phyloP scores from a whole-genome alignment of 1,139 yeast species.

The Debaryomycetaceae sp. region DNA sequence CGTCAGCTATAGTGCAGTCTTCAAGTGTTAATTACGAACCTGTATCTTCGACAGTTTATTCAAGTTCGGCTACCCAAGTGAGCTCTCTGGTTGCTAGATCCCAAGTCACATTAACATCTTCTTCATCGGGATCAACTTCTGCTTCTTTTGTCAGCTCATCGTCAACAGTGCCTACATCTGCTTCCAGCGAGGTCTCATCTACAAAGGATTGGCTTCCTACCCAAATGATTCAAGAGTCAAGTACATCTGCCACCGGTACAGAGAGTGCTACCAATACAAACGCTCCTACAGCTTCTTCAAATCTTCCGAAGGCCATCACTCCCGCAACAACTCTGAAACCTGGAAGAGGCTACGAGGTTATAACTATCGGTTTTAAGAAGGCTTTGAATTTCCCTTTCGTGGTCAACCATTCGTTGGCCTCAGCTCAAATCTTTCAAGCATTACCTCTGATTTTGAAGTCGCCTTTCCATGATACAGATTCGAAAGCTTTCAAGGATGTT shows the following conservation, averaged over 20 bases:
- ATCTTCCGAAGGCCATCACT: constrained; percentile 68
- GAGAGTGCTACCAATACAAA: constrained; percentile 28
- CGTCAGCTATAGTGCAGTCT: constrained; percentile 2
- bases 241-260: constrained; percentile 27
- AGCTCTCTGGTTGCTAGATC: background rate
- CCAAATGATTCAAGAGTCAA: constrained; percentile 35
- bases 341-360: constrained; percentile 48
- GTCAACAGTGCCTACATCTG: constrained; percentile 2
- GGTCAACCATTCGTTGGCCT: constrained; percentile 59
- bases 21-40: background rate
- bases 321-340: constrained; percentile 47
- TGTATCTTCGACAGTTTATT: background rate
- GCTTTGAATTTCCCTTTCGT: constrained; percentile 71
- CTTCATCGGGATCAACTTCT: constrained; percentile 1
- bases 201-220: constrained; percentile 50
- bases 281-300: constrained; percentile 40
- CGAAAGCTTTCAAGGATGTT: constrained; percentile 32
- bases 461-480: constrained; percentile 43
- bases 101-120: background rate
- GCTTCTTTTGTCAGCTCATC: background rate
- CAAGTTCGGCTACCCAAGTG: background rate
- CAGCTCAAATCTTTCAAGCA: constrained; percentile 74
- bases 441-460: constrained; percentile 54
- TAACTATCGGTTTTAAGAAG: constrained; percentile 68
- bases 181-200: constrained; percentile 11